These are phyloP conservation scores for Pestalotiopsis sp. DNA, from an alignment of 2,329 filamentous ascomycete genomes.

Conservation along the genomic window DNA sequence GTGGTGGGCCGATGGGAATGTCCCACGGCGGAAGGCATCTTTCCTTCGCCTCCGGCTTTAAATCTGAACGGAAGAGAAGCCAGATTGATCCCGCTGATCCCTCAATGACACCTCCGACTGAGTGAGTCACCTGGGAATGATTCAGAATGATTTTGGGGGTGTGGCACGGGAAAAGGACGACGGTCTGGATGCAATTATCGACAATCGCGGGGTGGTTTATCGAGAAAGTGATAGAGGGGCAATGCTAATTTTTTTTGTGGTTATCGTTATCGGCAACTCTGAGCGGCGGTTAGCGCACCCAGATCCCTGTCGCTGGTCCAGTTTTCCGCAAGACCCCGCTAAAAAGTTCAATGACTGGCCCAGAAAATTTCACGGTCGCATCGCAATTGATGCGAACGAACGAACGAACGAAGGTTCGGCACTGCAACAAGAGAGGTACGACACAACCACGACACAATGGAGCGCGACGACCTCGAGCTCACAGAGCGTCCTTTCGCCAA, in stretches of 20 bases:
- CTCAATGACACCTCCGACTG: background rate
- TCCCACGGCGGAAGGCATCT: constrained; percentile 72
- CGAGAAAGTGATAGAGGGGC: constrained; percentile 1
- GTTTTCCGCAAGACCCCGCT: constrained; percentile 2
- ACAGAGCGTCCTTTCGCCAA: constrained; percentile 36
- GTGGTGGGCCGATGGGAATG: constrained; percentile 94
- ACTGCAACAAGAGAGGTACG: background rate
- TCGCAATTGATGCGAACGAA: background rate
- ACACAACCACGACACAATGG: constrained; percentile 22
- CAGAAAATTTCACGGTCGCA: constrained; percentile 6
- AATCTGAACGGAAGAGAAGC: constrained; percentile 82
- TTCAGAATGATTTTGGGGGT: background rate
- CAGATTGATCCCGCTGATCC: constrained; percentile 46
- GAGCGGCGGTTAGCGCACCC: background rate
- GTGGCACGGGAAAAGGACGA: background rate
- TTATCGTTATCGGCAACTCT: constrained; percentile 5
- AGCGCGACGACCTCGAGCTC: constrained; percentile 27
- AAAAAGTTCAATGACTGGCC: constrained; percentile 6
- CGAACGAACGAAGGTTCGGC: background rate
- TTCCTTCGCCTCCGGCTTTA: constrained; percentile 75
- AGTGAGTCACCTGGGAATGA: constrained; percentile 3
- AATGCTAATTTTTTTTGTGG: constrained; percentile 6
- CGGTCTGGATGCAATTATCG: background rate
- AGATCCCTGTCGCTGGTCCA: background rate
- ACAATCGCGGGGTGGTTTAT: constrained; percentile 2